Percentiles rank a stretch among this genome's conserved stretches.
phyloP scores from a whole-genome alignment of 2,329 filamentous ascomycete genomes.

The Phymatotrichopsis omnivora region DNA sequence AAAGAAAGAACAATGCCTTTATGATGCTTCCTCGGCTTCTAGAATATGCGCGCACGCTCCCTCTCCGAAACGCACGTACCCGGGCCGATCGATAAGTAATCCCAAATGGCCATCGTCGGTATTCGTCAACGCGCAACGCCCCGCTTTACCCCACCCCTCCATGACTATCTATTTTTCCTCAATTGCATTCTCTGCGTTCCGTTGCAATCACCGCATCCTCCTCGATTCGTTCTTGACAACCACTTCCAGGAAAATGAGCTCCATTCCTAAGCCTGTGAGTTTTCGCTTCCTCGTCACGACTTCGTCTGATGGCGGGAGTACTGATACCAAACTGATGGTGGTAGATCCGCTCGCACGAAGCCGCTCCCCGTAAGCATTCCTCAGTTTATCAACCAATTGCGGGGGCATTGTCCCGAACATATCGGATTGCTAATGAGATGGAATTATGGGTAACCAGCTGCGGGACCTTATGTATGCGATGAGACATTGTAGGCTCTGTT shows the following conservation, averaged over 20 bases:
- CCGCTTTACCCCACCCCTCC: too few species aligned
- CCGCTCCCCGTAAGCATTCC: conserved; percentile 25
- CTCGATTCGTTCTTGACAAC: too few species aligned
- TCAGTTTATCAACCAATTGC: conserved; percentile 1
- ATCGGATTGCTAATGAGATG: background rate
- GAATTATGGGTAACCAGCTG: conserved; percentile 20
- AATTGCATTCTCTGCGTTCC: too few species aligned
- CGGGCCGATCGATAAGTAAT: too few species aligned
- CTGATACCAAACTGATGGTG: background rate
- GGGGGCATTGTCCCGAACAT: background rate
- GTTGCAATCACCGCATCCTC: too few species aligned
- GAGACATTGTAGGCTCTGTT: background rate
- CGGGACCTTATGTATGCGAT: conserved; percentile 26
- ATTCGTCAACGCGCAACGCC: too few species aligned
- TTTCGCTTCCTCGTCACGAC: background rate
- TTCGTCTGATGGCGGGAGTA: background rate
- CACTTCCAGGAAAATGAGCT: conserved; percentile 6
- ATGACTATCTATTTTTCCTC: too few species aligned
- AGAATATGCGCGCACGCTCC: too few species aligned
- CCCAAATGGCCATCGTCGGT: too few species aligned
- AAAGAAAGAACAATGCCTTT: too few species aligned
- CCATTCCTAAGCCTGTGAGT: conserved; percentile 13
- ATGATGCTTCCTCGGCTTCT: too few species aligned
- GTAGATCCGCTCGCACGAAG: conserved; percentile 17
- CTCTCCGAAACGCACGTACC: too few species aligned